Base-by-base conservation (phyloP, 1,139 yeast species). In the Protomyces lactucae-debilis region DNA sequence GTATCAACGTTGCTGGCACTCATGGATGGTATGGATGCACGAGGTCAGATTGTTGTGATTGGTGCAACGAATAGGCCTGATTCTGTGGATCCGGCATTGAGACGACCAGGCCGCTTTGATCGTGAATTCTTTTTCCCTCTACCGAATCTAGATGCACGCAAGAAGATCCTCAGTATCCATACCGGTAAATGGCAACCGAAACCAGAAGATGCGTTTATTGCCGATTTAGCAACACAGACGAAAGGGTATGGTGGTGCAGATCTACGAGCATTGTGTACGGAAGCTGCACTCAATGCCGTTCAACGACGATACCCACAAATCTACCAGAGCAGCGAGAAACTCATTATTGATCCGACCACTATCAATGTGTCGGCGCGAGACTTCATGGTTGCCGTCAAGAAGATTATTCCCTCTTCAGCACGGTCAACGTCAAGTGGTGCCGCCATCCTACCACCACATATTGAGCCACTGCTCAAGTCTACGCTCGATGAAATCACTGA, bases 211-310 rank as follows among this genome's bases (percentile, higher is more conserved):
- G 77, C 75, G 8, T 88, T 93, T 70, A 73, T 89, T 8, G 80
- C 81, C 2, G 85, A 85, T 65, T 80, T 93, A 56, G 95, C 98
- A 0, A 80, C 80, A 14, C 77, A 90, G 66, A 92, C 99, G 0
- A 93, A 92, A 73, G 99, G 99, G 0, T 95, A 90, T 72, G 99
- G 99, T 48, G 99, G 99, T 77, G 98, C 99, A 2, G 99, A 93
- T 75, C 79, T 95, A 68, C 80, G 97, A 65, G 97, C 98, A 0
- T 78, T 93, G 43, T 92, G 98, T 73, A 92, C 98, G 0, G 99
- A 93, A 74, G 95, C 97, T 14, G 98, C 99, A 0, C 79, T 95
- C 67, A 86, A 86, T 72, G 87, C 96, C 71, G 93, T 93, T 57
- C 98, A 93, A 75, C 79, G 99, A 69, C 83, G 86, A 61, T 93